A percentile compares a stretch with the other conserved stretches of the same genome.
Conservation (phyloP, 176 grass and related monocot genomes). For the Avena atlantica region DNA sequence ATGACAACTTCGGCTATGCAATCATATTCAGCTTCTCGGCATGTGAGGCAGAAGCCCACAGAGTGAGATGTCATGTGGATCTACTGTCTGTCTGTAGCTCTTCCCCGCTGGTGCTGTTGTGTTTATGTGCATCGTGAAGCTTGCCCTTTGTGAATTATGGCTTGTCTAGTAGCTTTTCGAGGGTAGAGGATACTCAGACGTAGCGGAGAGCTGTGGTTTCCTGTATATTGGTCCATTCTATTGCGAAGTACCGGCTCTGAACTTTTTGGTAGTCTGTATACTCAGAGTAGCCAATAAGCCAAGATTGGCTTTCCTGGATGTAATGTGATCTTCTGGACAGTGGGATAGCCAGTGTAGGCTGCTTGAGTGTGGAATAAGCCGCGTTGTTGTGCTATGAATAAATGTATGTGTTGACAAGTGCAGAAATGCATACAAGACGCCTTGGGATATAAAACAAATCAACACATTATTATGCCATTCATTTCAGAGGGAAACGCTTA, state of each 20-base stretch:
- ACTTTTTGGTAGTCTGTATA: neutral
- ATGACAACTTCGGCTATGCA: slow-evolving; percentile 70
- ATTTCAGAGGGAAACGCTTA: too few relatives aligned
- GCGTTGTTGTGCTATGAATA: neutral
- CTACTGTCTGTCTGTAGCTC: neutral
- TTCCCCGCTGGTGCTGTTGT: neutral
- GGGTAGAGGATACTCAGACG: neutral
- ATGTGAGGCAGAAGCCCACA: slow-evolving; percentile 23
- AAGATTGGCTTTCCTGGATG: neutral
- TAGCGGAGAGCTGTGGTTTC: neutral
- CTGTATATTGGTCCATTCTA: neutral
- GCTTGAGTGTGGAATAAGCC: neutral
- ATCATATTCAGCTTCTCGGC: slow-evolving; percentile 61
- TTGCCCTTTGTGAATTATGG: slow-evolving; percentile 34
- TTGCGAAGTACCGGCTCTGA: neutral
- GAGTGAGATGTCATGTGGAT: slow-evolving; percentile 12
- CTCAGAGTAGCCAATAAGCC: neutral
- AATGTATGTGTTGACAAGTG: neutral
- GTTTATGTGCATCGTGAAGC: neutral
- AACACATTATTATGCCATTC: too few relatives aligned
- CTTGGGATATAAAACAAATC: too few relatives aligned
- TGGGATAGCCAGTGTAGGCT: neutral
- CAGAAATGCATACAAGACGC: neutral
- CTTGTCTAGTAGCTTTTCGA: slow-evolving; percentile 24
- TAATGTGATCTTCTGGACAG: neutral